Evolutionary conservation across 371 early-diverging fungal species (phyloP).

Genomic region (Mucor lusitanicus): DNA sequence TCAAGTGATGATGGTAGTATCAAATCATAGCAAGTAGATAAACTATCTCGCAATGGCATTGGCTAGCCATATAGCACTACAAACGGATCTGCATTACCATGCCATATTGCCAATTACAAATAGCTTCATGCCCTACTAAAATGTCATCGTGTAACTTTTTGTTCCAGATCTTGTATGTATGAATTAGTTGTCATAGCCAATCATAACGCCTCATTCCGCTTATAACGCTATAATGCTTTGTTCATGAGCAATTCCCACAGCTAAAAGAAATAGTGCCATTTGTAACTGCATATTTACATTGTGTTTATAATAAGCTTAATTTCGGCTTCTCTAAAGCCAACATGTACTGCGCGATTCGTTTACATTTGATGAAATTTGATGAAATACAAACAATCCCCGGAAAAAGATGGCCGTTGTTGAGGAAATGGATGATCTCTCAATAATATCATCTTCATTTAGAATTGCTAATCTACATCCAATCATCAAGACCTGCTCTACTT

Average conservation of each 20-base stretch:
- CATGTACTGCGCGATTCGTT: not conserved
- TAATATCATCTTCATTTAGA: not conserved
- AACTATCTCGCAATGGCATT: not conserved
- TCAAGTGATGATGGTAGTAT: constrained; percentile 1
- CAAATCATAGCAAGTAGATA: not conserved
- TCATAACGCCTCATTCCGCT: not conserved
- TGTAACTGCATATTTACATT: not conserved
- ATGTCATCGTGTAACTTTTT: not conserved
- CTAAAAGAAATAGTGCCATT: not conserved
- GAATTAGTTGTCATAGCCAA: constrained; percentile 14
- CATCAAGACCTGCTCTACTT: not conserved
- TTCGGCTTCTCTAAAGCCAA: not conserved
- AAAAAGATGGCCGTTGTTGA: not conserved
- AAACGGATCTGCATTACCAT: not conserved
- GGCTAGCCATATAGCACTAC: not conserved
- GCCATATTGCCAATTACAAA: not conserved
- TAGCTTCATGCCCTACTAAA: not conserved
- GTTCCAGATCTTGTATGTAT: constrained; percentile 1
- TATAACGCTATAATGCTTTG: not conserved
- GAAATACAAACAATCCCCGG: not conserved
- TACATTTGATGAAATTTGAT: not conserved
- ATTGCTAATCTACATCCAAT: not conserved
- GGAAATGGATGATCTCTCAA: not conserved
- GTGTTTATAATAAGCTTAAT: not conserved
- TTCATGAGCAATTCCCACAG: constrained; percentile 12